A percentile compares a stretch with the other conserved stretches of the same genome.
Conservation (phyloP, 176 grass and related monocot species). For the Carex kokanica region DNA sequence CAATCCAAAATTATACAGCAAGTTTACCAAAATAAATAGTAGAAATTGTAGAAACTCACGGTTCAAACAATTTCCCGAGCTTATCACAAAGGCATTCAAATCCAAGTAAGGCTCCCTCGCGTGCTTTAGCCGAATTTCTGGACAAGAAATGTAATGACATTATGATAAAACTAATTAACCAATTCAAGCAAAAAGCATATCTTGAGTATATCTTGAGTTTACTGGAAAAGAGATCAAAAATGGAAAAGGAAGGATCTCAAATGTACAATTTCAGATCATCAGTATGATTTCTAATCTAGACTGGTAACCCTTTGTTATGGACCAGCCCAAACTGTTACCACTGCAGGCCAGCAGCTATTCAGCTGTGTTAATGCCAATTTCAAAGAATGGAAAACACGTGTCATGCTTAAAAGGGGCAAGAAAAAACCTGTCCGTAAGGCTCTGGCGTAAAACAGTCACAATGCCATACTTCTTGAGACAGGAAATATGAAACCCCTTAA, state of each 20-base stretch:
- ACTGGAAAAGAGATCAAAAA: neutral
- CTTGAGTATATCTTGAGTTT: neutral
- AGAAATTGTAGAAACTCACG: constrained; percentile 60
- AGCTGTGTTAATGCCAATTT: neutral
- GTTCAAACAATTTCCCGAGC: constrained; percentile 91
- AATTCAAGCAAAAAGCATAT: neutral
- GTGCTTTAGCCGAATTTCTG: constrained; percentile 88
- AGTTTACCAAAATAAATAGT: neutral
- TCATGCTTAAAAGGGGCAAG: constrained; percentile 23
- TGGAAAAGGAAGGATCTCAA: neutral
- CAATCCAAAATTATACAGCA: constrained; percentile 7
- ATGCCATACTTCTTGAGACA: constrained; percentile 94
- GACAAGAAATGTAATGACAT: constrained; percentile 8
- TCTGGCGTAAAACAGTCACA: constrained; percentile 53
- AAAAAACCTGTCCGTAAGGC: constrained; percentile 72
- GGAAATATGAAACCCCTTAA: constrained; percentile 90
- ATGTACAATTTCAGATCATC: neutral
- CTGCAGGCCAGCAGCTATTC: neutral
- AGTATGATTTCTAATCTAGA: neutral
- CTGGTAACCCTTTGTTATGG: neutral
- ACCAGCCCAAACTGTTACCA: neutral
- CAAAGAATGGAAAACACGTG: constrained; percentile 5
- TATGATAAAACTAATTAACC: neutral
- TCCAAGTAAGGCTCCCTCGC: constrained; percentile 96
- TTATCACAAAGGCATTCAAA: constrained; percentile 99